Conservation (phyloP, 2,329 filamentous ascomycete genomes). For the Ascochyta pisi region DNA sequence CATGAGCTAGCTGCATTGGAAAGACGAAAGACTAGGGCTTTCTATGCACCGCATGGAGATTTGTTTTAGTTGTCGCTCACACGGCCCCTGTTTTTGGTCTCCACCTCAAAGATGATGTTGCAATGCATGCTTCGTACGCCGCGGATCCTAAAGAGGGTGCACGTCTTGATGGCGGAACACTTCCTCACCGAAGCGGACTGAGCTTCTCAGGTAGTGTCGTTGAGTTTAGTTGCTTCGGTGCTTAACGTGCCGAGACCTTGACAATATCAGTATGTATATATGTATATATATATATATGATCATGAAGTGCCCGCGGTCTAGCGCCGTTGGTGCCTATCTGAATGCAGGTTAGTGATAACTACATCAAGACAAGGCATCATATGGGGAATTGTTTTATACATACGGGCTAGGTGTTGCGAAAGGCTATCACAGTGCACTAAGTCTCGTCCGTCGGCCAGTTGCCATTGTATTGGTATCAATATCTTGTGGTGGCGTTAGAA, state of each 20-base stretch:
- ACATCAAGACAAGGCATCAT: not conserved
- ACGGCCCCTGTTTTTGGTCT: not conserved
- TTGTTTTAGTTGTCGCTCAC: not conserved
- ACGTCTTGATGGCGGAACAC: conserved; percentile 1
- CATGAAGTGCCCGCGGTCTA: not conserved
- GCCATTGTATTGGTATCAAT: not conserved
- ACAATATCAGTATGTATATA: not conserved
- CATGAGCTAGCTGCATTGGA: conserved; percentile 7
- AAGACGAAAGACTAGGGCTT: not conserved
- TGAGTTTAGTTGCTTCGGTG: not conserved
- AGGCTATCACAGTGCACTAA: not conserved
- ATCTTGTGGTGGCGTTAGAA: not conserved
- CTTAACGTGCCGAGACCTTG: not conserved
- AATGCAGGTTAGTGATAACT: not conserved
- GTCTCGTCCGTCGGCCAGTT: not conserved
- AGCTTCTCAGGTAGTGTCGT: not conserved
- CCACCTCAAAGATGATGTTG: not conserved
- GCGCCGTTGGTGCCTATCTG: not conserved
- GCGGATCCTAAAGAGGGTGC: not conserved
- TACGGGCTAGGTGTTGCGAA: not conserved
- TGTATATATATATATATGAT: not conserved
- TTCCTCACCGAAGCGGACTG: conserved; percentile 5
- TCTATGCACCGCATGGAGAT: conserved; percentile 1
- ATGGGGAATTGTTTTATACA: not conserved
- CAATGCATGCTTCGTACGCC: too few relatives aligned